phyloP scores from a whole-genome alignment of 371 early-diverging fungal species.

The Mucor lusitanicus region DNA sequence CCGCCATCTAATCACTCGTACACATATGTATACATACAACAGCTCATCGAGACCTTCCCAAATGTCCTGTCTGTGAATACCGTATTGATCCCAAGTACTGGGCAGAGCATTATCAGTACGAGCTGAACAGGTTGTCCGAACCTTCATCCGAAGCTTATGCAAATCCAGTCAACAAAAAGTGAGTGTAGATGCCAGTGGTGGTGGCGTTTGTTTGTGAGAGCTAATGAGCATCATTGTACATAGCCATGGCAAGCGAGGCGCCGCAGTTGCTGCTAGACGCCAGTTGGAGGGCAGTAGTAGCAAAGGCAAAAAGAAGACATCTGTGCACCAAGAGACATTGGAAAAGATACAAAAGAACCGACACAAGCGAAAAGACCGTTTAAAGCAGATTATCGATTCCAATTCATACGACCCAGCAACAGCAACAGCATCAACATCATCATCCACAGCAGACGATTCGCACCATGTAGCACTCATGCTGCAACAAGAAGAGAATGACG shows the following conservation, averaged over 20 bases:
- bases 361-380: slow-evolving; percentile 17
- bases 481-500: slow-evolving; percentile 6
- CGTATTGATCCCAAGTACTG: slow-evolving; percentile 52
- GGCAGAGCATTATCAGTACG: slow-evolving; percentile 56
- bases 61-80: slow-evolving; percentile 62
- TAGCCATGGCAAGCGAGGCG: slow-evolving; percentile 60
- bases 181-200: slow-evolving; percentile 2
- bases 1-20: neutral
- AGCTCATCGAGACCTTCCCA: slow-evolving; percentile 47
- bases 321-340: slow-evolving; percentile 48
- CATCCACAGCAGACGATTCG: neutral
- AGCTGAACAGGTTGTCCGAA: slow-evolving; percentile 48
- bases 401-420: slow-evolving; percentile 15
- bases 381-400: slow-evolving; percentile 17
- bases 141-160: slow-evolving; percentile 36
- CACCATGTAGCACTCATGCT: neutral
- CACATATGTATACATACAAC: neutral
- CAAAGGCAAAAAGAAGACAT: slow-evolving; percentile 36
- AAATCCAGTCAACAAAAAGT: slow-evolving; percentile 31
- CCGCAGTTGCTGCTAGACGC: slow-evolving; percentile 56
- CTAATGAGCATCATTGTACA: neutral
- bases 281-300: slow-evolving; percentile 37
- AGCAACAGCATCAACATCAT: neutral
- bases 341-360: slow-evolving; percentile 45
- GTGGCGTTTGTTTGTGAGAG: neutral